Evolutionary conservation across 73 alveolate species (phyloP).

Genomic region (Tetrahymena borealis): DNA sequence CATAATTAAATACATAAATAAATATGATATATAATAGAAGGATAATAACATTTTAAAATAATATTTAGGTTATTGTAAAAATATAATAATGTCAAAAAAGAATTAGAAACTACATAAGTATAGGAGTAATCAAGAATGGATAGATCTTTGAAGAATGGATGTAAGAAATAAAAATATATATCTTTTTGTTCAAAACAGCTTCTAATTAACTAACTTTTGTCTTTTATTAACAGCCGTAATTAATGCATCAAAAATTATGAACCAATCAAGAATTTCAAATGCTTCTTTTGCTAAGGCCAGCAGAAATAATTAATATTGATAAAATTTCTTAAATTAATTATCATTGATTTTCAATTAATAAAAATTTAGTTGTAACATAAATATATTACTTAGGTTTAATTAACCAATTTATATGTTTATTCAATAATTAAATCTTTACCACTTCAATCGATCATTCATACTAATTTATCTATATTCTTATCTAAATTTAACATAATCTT

Average conservation of each 20-base stretch:
- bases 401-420: too few relatives aligned
- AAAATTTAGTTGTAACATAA: too few relatives aligned
- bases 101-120: conserved; percentile 23
- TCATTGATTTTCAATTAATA: neutral
- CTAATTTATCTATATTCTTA: too few relatives aligned
- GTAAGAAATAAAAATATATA: neutral
- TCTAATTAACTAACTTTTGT: neutral
- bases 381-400: too few relatives aligned
- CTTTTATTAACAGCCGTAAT: neutral
- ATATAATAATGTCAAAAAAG: conserved; percentile 42
- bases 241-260: neutral
- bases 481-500: too few relatives aligned
- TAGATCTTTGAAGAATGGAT: conserved; percentile 6
- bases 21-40: too few relatives aligned
- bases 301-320: neutral
- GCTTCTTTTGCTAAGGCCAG: neutral
- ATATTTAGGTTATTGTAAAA: conserved; percentile 28
- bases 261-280: neutral
- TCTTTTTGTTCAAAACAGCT: neutral
- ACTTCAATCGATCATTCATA: too few relatives aligned
- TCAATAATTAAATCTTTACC: too few relatives aligned
- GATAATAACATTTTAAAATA: neutral
- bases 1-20: too few relatives aligned
- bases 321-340: neutral
- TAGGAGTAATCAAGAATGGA: conserved; percentile 39